Evolutionary conservation across 169 alveolate species (phyloP), one percentile per base, ranked within the genome.

Genomic region (Plasmodium gallinaceum): DNA sequence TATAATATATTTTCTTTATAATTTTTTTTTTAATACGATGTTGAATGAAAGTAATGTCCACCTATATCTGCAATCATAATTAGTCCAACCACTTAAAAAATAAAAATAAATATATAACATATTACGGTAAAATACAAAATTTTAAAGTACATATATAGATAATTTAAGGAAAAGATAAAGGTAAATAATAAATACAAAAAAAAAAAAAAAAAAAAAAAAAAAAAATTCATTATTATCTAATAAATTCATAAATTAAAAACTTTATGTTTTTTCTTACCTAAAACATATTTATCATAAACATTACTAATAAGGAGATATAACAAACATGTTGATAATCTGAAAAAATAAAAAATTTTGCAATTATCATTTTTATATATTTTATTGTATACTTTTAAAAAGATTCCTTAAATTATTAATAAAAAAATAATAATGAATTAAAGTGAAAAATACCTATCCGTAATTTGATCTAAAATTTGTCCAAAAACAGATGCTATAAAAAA

Each of bases 61-160:
- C 72, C 92, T 48, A 86, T 86, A 45, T 86, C 92, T n/a, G 92
- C 92, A 71, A 86, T 86, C 92, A 86, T 86, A 52, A 86, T 45
- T 61, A 86, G 43, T 70, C 92, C 92, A 52, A 86, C 58, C 52
- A 57, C 92, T 86, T 16, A 4, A 64, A 20, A 46, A 58, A 37
- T 62, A 48, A 57, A 70, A 14, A 54, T 16, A 54, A 54, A 22
- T n/a, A 54, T 16, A 54, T 14, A 32, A 32, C 4, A 32, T 2
- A 32, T 32, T 2, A 32, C 16, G 8, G 24, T 10, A 54, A 54
- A 10, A 54, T 14, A 54, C 7, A 14, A 54, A 54, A 10, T 32
- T 32, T 32, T 2, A 2, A 32, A 32, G 39, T 32, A 32, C 1
- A 32, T 32, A 2, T 32, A 32, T 16, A 9, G 43, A 16, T 60